A percentile compares a stretch with the other conserved stretches of the same genome.
Evolutionary conservation across 1,139 yeast genomes (phyloP).

Genomic region (Hemisphaericaspora subhashii): DNA sequence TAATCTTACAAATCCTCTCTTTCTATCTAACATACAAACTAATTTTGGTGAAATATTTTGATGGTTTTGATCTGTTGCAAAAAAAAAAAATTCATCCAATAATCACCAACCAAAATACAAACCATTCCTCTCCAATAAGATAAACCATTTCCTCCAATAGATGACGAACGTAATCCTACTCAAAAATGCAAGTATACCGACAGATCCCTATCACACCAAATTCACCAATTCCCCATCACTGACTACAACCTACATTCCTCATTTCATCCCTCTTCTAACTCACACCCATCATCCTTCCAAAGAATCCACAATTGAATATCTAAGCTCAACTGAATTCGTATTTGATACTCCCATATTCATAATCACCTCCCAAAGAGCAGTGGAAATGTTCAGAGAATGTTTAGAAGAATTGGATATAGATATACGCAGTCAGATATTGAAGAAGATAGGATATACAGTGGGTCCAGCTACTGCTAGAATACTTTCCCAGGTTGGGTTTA

Average conservation of each 20-base stretch:
- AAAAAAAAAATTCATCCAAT: neutral
- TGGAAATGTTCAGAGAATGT: slow-evolving; percentile 66
- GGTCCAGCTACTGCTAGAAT: slow-evolving; percentile 85
- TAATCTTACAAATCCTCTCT: too few species aligned
- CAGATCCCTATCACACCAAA: slow-evolving; percentile 58
- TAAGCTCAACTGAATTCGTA: slow-evolving; percentile 42
- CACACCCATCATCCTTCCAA: slow-evolving; percentile 56
- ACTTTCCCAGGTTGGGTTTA: slow-evolving; percentile 63
- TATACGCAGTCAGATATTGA: slow-evolving; percentile 28
- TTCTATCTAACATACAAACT: too few species aligned
- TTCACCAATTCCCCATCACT: slow-evolving; percentile 21
- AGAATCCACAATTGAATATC: slow-evolving; percentile 37
- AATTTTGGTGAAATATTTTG: too few species aligned
- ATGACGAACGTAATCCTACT: slow-evolving; percentile 39
- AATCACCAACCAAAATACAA: neutral
- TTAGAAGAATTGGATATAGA: slow-evolving; percentile 25
- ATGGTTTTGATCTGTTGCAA: too few species aligned
- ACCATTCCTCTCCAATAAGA: neutral
- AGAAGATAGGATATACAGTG: slow-evolving; percentile 74
- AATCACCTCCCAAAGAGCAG: slow-evolving; percentile 92
- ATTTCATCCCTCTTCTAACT: slow-evolving; percentile 67
- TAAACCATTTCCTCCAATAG: neutral
- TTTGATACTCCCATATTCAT: slow-evolving; percentile 46
- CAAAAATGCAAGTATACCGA: slow-evolving; percentile 67
- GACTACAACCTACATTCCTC: slow-evolving; percentile 41